phyloP scores from a whole-genome alignment of 2,329 filamentous ascomycete species.

The Alternaria metachromatica region DNA sequence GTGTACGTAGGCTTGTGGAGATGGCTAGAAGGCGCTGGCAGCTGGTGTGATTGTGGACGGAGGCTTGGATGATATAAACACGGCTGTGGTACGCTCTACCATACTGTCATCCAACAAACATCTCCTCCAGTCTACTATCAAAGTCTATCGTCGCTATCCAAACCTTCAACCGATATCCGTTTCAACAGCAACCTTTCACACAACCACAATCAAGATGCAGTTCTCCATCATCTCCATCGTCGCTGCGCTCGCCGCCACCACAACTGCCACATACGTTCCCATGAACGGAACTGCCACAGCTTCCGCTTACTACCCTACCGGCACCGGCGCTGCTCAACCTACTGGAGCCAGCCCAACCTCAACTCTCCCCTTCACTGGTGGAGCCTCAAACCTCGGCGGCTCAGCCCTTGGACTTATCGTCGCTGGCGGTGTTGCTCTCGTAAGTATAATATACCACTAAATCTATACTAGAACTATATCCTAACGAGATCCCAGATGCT shows the following conservation, averaged over 20 bases:
- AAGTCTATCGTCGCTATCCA: neutral
- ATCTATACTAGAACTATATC: neutral
- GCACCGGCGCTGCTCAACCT: slow-evolving; percentile 25
- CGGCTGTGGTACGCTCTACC: neutral
- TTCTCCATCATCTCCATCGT: slow-evolving; percentile 38
- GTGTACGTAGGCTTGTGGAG: slow-evolving; percentile 16
- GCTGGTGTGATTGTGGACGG: neutral
- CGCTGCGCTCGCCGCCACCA: slow-evolving; percentile 36
- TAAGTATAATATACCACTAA: slow-evolving; percentile 13
- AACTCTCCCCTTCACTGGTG: slow-evolving; percentile 37
- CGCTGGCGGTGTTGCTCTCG: slow-evolving; percentile 42
- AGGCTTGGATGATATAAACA: slow-evolving; percentile 14
- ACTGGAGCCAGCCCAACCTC: slow-evolving; percentile 25
- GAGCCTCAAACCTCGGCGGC: slow-evolving; percentile 31
- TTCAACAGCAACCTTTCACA: slow-evolving; percentile 1
- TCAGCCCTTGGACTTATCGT: slow-evolving; percentile 37
- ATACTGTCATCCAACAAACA: neutral
- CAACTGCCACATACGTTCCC: slow-evolving; percentile 32
- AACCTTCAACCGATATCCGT: neutral
- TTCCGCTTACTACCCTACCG: slow-evolving; percentile 32
- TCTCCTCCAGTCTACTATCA: neutral
- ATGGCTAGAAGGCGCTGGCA: slow-evolving; percentile 6
- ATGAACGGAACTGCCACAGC: slow-evolving; percentile 33
- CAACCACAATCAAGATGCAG: slow-evolving; percentile 34
- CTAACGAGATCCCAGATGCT: slow-evolving; percentile 15